Conservation (phyloP, 78 protist genomes). For the Guillardia theta region DNA sequence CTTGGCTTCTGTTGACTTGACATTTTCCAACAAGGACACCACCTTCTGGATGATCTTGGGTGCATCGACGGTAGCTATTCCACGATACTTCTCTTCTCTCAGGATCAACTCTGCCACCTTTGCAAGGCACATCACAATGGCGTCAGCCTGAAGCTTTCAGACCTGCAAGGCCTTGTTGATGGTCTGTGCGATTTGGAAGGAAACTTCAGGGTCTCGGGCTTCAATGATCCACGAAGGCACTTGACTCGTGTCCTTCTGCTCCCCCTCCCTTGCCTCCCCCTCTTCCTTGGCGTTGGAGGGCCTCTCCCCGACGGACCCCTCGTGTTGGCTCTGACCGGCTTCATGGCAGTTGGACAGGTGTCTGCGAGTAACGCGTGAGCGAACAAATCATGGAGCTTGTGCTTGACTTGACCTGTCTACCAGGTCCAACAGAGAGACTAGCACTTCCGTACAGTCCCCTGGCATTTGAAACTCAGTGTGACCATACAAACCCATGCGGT, state of each 20-base stretch:
- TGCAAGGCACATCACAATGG: too few relatives aligned
- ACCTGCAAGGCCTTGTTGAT: not conserved
- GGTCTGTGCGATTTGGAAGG: not conserved
- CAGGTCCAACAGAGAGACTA: not conserved
- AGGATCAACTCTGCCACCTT: not conserved
- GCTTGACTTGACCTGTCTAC: not conserved
- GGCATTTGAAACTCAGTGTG: too few relatives aligned
- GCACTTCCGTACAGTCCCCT: slow-evolving; percentile 19
- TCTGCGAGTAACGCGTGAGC: too few relatives aligned
- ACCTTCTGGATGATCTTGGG: not conserved
- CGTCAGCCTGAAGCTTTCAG: too few relatives aligned
- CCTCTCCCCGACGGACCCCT: not conserved
- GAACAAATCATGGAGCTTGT: too few relatives aligned
- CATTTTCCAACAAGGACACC: not conserved
- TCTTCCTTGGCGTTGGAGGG: too few relatives aligned
- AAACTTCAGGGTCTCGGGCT: not conserved
- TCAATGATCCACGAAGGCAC: not conserved
- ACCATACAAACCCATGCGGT: too few relatives aligned
- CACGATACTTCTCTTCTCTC: not conserved
- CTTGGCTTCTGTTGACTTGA: not conserved
- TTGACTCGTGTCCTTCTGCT: not conserved
- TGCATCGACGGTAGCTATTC: not conserved
- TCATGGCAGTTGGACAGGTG: too few relatives aligned
- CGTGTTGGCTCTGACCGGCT: not conserved
- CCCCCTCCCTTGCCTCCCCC: not conserved